These are phyloP conservation scores for Sclerotiophoma versabilis DNA, from an alignment of 2,329 filamentous ascomycete genomes.

Conservation along the genomic window DNA sequence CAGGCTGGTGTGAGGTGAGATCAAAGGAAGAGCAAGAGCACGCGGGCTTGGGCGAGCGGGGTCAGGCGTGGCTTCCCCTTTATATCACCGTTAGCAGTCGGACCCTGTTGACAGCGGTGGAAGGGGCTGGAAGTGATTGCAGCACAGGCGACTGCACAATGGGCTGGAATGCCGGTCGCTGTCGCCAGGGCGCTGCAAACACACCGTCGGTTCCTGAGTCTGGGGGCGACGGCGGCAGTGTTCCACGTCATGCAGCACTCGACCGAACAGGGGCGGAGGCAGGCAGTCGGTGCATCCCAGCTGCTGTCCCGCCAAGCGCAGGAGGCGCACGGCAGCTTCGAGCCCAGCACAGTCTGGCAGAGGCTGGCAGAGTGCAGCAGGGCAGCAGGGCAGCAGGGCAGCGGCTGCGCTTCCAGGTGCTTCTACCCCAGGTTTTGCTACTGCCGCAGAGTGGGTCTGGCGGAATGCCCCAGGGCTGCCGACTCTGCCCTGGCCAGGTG, in stretches of 20 bases:
- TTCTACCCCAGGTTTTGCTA: constrained; percentile 21
- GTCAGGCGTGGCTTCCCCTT: constrained; percentile 18
- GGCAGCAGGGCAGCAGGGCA: too few relatives aligned
- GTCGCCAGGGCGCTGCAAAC: neutral
- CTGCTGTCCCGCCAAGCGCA: too few relatives aligned
- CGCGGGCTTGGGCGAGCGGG: constrained; percentile 19
- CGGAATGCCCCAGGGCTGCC: constrained; percentile 7
- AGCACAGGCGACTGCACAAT: neutral
- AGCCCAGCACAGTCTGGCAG: neutral
- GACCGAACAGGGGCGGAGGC: neutral
- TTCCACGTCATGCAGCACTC: constrained; percentile 9
- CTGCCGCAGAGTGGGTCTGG: constrained; percentile 13
- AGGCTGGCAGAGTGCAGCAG: too few relatives aligned
- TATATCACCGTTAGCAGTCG: constrained; percentile 15
- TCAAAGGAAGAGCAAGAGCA: constrained; percentile 22
- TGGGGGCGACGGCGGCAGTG: neutral
- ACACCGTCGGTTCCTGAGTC: constrained; percentile 2
- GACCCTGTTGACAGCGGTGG: constrained; percentile 8
- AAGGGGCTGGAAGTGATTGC: constrained; percentile 12
- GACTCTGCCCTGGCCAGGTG: constrained; percentile 5
- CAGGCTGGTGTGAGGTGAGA: constrained; percentile 22
- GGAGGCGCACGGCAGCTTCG: too few relatives aligned
- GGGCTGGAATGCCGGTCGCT: too few relatives aligned
- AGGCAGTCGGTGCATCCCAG: neutral
- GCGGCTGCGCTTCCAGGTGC: constrained; percentile 4